Conservation (phyloP, 2,329 filamentous ascomycete species). For the Penicillium griseofulvum region DNA sequence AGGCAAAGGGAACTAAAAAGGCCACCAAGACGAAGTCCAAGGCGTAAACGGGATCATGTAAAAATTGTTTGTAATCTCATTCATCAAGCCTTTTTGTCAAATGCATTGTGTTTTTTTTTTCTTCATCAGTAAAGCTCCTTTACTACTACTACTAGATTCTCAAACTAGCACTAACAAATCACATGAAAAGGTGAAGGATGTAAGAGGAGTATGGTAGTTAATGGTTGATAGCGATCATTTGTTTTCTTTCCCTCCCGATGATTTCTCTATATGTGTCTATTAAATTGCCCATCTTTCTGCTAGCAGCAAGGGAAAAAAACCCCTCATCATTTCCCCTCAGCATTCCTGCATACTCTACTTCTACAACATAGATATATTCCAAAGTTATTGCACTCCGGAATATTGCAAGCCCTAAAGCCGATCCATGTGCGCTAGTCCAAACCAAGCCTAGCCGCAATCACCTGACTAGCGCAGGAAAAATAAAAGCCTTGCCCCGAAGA, state of each 20-base stretch:
- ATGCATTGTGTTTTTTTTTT: slow-evolving; percentile 17
- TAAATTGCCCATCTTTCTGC: not conserved
- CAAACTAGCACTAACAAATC: not conserved
- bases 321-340: not conserved
- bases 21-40: slow-evolving; percentile 31
- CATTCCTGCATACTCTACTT: not conserved
- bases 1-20: slow-evolving; percentile 32
- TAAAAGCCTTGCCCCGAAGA: slow-evolving; percentile 17
- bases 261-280: too few species aligned
- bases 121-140: not conserved
- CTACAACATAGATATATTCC: too few species aligned
- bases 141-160: not conserved
- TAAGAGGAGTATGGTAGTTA: not conserved
- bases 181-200: not conserved
- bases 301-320: not conserved
- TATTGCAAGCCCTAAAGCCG: not conserved
- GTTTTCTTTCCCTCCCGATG: too few species aligned
- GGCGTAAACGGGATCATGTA: slow-evolving; percentile 25
- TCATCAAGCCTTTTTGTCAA: slow-evolving; percentile 18
- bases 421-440: slow-evolving; percentile 3
- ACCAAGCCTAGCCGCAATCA: slow-evolving; percentile 22
- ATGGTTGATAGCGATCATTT: not conserved
- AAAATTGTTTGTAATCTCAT: slow-evolving; percentile 21
- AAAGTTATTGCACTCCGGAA: not conserved
- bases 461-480: slow-evolving; percentile 21